Base-by-base conservation (phyloP, 2,329 filamentous ascomycete species). In the Coniella lustricola region DNA sequence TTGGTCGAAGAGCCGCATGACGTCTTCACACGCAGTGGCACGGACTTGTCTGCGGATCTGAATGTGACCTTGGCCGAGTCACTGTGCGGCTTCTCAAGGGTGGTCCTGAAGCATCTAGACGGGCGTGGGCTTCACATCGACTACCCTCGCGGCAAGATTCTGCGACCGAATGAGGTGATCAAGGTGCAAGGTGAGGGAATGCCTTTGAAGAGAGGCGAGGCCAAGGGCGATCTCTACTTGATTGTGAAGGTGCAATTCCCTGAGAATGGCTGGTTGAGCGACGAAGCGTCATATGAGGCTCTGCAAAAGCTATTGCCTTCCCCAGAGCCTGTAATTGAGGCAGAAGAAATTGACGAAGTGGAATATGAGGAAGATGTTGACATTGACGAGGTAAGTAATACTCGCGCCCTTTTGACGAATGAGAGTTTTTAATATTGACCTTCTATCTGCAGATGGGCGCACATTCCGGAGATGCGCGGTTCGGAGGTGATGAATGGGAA, bases 171-270 rank as follows among this genome's bases (percentile, higher is more conserved):
- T 21, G 87, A 98, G 62, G 79, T 91, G 7, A 75, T 98, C 58
- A 95, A 90, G 72, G 73, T 98, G 1, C 67, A 76, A 2, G 90
- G 89, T 21, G 93, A 98, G 70, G 93, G 93, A 52, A 98, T 98
- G 93, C 93, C 93, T 2, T 67, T 84, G 58, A 96, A 96, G 76
- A 82, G 84, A 49, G 87, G 84, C 54, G 93, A 98, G 34, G 62
- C 71, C 4, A 89, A 82, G 63, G 93, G 93, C 37, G 90, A 97
- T 61, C 72, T 98, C 16, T 98, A 91, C 67, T 74, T 98, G 36
- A 72, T 86, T 33, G 84, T 96, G 55, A 84, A 93, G 59, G 78
- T 98, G 54, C 79, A 88, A 47, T 97, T 97, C 71, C 93, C 93
- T 2, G 82, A 90, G 58, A 82, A 91, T 59, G 86, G 82, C 21